Evolutionary conservation across 306 rosid species (phyloP).

Genomic region (Dalbergia oliveri): DNA sequence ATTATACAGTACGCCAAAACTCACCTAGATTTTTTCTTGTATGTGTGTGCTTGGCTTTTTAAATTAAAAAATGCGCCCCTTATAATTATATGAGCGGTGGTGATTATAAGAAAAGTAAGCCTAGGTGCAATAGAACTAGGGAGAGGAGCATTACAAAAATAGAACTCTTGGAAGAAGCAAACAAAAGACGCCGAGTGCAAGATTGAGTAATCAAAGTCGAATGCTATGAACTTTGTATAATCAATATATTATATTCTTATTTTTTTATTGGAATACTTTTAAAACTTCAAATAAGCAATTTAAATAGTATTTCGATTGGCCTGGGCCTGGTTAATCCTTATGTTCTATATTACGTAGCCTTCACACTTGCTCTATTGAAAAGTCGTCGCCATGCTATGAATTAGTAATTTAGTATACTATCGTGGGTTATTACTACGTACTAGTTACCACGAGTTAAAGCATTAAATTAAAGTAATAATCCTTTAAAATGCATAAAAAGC

Average conservation of each 20-base stretch:
- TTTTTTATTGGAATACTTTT: neutral
- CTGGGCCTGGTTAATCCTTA: neutral
- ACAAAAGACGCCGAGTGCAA: neutral
- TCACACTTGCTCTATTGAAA: neutral
- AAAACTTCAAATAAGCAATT: conserved; percentile 29
- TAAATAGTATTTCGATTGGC: neutral
- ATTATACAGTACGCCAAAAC: conserved; percentile 25
- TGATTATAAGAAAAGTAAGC: neutral
- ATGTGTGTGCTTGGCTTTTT: neutral
- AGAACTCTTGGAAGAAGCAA: neutral
- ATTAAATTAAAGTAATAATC: neutral
- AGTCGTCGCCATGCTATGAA: neutral
- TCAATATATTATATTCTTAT: neutral
- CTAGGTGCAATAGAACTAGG: conserved; percentile 1
- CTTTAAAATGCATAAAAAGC: neutral
- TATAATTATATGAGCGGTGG: neutral
- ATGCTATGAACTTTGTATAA: neutral
- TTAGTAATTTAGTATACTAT: too few species aligned
- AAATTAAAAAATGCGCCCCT: neutral
- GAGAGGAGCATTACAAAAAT: too few species aligned
- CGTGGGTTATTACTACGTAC: too few species aligned
- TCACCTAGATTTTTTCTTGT: conserved; percentile 39
- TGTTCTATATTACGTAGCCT: neutral
- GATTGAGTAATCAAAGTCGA: neutral
- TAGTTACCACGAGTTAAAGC: neutral